Percentiles rank a stretch among this genome's conserved stretches.
Evolutionary conservation across 1,284 basidiomycete genomes (phyloP).

Genomic region (Fomitopsis pinicola): DNA sequence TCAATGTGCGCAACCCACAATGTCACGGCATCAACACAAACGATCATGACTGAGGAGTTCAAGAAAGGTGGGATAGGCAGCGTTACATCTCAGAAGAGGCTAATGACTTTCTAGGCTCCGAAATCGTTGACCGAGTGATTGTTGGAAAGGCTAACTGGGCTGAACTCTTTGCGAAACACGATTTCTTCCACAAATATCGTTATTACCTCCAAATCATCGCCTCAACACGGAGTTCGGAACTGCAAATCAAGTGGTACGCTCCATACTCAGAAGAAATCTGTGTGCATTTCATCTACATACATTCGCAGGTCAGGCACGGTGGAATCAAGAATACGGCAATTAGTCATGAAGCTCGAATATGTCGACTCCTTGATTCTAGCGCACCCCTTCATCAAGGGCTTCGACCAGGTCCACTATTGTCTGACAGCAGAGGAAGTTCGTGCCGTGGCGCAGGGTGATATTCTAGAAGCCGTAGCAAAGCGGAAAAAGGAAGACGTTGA

Average conservation of each 20-base stretch:
- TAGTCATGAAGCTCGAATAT: constrained; percentile 97
- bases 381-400: constrained; percentile 94
- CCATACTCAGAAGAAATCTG: not conserved
- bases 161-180: constrained; percentile 89
- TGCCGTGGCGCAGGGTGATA: constrained; percentile 86
- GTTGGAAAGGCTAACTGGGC: constrained; percentile 85
- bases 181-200: constrained; percentile 96
- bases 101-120: constrained; percentile 55
- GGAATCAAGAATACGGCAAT: constrained; percentile 93
- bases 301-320: constrained; percentile 50
- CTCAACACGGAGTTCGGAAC: constrained; percentile 77
- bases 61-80: constrained; percentile 68
- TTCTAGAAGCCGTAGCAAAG: constrained; percentile 66
- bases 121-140: constrained; percentile 91
- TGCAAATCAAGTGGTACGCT: constrained; percentile 91
- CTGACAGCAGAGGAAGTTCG: constrained; percentile 84
- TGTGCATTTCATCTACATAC: not conserved
- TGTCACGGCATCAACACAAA: constrained; percentile 92
- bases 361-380: constrained; percentile 89
- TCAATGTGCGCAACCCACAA: constrained; percentile 99
- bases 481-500: constrained; percentile 81
- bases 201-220: constrained; percentile 99
- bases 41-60: constrained; percentile 96
- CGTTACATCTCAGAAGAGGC: not conserved
- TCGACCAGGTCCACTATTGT: constrained; percentile 86